Conservation (phyloP, 2,329 filamentous ascomycete species). For the Colletotrichum sp. region DNA sequence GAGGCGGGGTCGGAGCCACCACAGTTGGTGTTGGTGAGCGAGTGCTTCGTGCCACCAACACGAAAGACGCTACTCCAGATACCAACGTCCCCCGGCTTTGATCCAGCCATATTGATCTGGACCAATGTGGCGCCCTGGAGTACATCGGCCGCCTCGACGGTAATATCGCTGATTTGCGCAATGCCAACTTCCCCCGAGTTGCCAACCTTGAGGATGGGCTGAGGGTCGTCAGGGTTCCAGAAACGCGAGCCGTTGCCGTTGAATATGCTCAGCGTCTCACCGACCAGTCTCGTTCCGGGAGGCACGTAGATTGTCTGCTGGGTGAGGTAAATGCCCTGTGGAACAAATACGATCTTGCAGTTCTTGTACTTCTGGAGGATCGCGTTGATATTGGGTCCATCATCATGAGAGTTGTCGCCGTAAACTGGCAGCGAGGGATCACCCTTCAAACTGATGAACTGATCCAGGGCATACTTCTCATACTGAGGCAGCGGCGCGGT, state of each 20-base stretch:
- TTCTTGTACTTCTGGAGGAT: constrained; percentile 33
- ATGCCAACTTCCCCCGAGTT: constrained; percentile 51
- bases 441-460: constrained; percentile 52
- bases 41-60: constrained; percentile 49
- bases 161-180: constrained; percentile 57
- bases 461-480: constrained; percentile 39
- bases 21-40: constrained; percentile 42
- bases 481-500: constrained; percentile 43
- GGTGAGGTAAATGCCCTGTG: constrained; percentile 28
- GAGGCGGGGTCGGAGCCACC: constrained; percentile 30
- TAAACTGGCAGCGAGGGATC: constrained; percentile 42
- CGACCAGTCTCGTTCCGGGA: constrained; percentile 54
- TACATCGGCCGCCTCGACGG: constrained; percentile 54
- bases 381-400: constrained; percentile 34
- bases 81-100: constrained; percentile 52
- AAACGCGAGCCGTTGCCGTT: constrained; percentile 51
- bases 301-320: constrained; percentile 11
- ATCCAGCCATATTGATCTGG: constrained; percentile 55
- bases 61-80: constrained; percentile 52
- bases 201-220: constrained; percentile 57
- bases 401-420: constrained; percentile 44
- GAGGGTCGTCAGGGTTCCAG: constrained; percentile 45
- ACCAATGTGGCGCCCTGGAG: constrained; percentile 45
- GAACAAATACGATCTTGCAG: constrained; percentile 46
- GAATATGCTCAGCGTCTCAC: constrained; percentile 59